Evolutionary conservation across 1,284 basidiomycete genomes (phyloP).

Genomic region (Phlebopus sp.): DNA sequence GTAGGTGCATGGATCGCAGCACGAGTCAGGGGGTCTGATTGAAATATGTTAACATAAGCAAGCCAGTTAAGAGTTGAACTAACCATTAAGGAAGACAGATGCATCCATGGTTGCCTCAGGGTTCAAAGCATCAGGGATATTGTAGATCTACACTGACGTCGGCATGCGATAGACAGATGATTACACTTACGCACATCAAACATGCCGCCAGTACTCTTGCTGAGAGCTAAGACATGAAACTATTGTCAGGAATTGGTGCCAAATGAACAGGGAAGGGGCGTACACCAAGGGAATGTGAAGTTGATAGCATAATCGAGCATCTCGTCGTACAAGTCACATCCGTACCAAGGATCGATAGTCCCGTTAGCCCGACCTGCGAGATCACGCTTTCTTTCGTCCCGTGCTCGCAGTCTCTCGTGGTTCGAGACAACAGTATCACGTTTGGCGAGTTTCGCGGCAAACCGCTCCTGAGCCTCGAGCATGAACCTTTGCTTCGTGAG

Average conservation of each 20-base stretch:
- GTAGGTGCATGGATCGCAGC: constrained; percentile 69
- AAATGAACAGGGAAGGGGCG: constrained; percentile 16
- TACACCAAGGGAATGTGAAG: constrained; percentile 66
- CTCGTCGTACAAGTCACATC: constrained; percentile 52
- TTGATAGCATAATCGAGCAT: constrained; percentile 61
- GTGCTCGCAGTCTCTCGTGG: constrained; percentile 22
- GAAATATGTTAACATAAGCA: neutral
- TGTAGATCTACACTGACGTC: constrained; percentile 39
- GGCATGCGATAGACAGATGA: neutral
- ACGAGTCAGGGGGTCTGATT: constrained; percentile 48
- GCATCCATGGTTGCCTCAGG: constrained; percentile 47
- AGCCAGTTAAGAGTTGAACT: constrained; percentile 9
- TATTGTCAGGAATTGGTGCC: constrained; percentile 1
- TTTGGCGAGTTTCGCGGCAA: constrained; percentile 14
- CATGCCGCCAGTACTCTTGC: constrained; percentile 30
- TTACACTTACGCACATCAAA: constrained; percentile 37
- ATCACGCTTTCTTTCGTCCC: constrained; percentile 42
- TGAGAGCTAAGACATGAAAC: constrained; percentile 31
- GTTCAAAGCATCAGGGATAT: constrained; percentile 52
- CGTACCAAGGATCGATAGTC: constrained; percentile 59
- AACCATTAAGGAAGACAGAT: constrained; percentile 61
- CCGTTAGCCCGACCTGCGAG: constrained; percentile 43
- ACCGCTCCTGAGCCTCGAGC: constrained; percentile 22
- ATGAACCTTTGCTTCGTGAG: constrained; percentile 18
- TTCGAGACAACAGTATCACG: constrained; percentile 16